These are phyloP conservation scores for Gautieria morchelliformis DNA, from an alignment of 768 basidiomycete species.

Conservation along the genomic window DNA sequence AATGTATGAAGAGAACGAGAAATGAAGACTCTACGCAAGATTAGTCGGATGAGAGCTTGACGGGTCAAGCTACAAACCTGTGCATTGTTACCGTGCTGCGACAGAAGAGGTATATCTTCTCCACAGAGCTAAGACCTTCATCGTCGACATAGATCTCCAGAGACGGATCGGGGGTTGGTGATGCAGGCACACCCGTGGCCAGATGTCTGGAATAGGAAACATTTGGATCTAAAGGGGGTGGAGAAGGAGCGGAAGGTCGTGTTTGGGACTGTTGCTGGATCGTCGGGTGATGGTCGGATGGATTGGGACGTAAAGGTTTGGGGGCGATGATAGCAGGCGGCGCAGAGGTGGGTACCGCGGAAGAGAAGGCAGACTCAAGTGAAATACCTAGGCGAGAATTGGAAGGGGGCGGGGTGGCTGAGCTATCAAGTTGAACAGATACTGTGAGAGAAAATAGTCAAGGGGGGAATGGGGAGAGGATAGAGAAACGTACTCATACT, in stretches of 20 bases:
- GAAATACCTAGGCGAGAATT: neutral
- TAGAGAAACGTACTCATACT: neutral
- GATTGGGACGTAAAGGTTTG: neutral
- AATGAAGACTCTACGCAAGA: conserved; percentile 57
- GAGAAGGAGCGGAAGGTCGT: neutral
- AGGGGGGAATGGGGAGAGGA: neutral
- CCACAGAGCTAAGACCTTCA: conserved; percentile 73
- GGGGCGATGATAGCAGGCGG: neutral
- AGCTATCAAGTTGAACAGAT: neutral
- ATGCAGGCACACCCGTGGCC: neutral
- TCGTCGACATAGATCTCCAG: conserved; percentile 53
- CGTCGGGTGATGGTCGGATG: neutral
- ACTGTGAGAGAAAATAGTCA: neutral
- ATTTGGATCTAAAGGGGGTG: neutral
- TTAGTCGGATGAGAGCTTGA: neutral
- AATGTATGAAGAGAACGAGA: conserved; percentile 73
- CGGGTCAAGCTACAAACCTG: conserved; percentile 24
- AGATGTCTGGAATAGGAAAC: neutral
- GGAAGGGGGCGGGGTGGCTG: neutral
- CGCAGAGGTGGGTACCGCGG: neutral
- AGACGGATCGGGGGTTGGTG: neutral
- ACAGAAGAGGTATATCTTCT: conserved; percentile 87
- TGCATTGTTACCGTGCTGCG: conserved; percentile 63
- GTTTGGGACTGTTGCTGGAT: neutral
- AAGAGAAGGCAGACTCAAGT: neutral